phyloP scores from a whole-genome alignment of 2,329 filamentous ascomycete species.

The Domatiomyces catenatus region DNA sequence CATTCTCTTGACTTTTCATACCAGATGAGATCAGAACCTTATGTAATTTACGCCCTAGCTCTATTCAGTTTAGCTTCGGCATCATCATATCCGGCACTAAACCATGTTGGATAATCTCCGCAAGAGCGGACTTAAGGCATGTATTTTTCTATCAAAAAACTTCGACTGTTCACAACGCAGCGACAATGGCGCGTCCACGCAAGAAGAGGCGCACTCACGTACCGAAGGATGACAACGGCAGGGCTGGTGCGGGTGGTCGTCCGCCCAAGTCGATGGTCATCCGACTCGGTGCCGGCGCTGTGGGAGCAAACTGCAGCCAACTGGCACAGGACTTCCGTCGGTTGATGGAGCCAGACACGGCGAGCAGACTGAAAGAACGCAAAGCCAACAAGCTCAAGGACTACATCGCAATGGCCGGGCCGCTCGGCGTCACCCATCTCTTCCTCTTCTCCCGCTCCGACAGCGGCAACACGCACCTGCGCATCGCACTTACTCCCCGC shows the following conservation, averaged over 20 bases:
- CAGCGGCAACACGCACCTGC: constrained; percentile 80
- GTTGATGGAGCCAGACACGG: constrained; percentile 94
- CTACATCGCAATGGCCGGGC: constrained; percentile 89
- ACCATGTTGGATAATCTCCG: neutral
- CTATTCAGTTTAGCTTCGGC: too few relatives aligned
- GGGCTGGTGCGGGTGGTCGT: constrained; percentile 46
- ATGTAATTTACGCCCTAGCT: too few relatives aligned
- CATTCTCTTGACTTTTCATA: too few relatives aligned
- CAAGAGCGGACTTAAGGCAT: neutral
- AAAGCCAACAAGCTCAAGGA: constrained; percentile 77
- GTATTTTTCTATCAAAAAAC: neutral
- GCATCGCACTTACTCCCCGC: constrained; percentile 71
- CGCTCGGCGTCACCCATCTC: constrained; percentile 81
- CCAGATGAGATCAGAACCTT: too few relatives aligned
- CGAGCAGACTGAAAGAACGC: constrained; percentile 64
- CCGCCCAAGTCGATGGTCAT: constrained; percentile 97
- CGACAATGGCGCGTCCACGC: constrained; percentile 58
- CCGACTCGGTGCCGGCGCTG: constrained; percentile 83
- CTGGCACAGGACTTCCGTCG: constrained; percentile 76
- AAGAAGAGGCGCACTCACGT: constrained; percentile 82
- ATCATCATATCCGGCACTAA: too few relatives aligned
- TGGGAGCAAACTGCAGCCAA: constrained; percentile 81
- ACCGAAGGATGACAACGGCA: constrained; percentile 47
- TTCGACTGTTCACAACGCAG: neutral
- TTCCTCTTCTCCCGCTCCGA: constrained; percentile 83